A percentile compares a stretch with the other conserved stretches of the same genome.
These are phyloP conservation scores for Tuber microsphaerosporum DNA, from an alignment of 495 filamentous ascomycete genomes.

Conservation along the genomic window DNA sequence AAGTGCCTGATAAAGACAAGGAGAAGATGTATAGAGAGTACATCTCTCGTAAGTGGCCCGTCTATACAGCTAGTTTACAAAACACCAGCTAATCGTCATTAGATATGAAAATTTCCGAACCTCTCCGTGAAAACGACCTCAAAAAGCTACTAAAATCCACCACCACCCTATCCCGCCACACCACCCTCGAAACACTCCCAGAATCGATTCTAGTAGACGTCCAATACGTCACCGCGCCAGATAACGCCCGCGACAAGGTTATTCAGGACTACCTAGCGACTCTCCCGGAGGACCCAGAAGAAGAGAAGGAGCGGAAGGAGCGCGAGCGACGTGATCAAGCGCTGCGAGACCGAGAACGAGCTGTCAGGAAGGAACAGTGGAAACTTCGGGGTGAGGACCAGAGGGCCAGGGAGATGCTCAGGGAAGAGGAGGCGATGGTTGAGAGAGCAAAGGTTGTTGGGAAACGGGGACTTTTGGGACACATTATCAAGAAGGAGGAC, in stretches of 20 bases:
- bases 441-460: constrained; percentile 42
- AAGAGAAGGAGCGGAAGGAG: constrained; percentile 52
- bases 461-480: constrained; percentile 37
- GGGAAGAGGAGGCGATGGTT: constrained; percentile 36
- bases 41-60: constrained; percentile 51
- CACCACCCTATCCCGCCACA: constrained; percentile 57
- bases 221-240: constrained; percentile 71
- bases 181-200: constrained; percentile 61
- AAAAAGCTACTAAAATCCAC: constrained; percentile 68
- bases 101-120: constrained; percentile 64
- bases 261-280: constrained; percentile 70
- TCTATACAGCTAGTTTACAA: not conserved
- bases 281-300: constrained; percentile 60
- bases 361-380: constrained; percentile 35
- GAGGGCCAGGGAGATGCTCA: constrained; percentile 30
- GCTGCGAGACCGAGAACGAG: constrained; percentile 32
- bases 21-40: constrained; percentile 89
- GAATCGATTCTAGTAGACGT: constrained; percentile 63
- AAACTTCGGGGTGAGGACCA: constrained; percentile 35
- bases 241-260: constrained; percentile 61
- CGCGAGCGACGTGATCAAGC: constrained; percentile 32
- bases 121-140: constrained; percentile 70
- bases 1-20: constrained; percentile 74
- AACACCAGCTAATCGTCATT: constrained; percentile 13
- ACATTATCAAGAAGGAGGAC: constrained; percentile 34